Conservation (phyloP, 179 eudicot genomes). For the Corrigiola litoralis region DNA sequence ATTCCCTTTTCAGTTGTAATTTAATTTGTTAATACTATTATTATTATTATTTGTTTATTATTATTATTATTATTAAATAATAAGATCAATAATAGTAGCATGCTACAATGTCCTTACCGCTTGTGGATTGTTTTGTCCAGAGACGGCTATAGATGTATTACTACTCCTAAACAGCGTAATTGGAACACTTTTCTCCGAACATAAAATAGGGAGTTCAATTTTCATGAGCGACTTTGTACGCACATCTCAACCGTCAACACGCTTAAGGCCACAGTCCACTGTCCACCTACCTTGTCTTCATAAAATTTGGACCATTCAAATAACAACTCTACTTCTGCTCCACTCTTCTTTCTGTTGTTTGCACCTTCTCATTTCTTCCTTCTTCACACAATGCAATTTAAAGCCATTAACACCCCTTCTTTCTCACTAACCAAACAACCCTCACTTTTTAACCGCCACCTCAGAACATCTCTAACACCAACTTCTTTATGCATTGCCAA, state of each 20-base stretch:
- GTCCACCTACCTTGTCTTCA: neutral
- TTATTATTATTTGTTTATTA: too few species aligned
- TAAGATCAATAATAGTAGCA: too few species aligned
- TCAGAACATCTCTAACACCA: conserved; percentile 1
- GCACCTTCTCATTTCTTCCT: neutral
- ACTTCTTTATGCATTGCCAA: neutral
- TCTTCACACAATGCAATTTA: conserved; percentile 20
- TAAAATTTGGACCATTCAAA: conserved; percentile 4
- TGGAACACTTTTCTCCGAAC: too few species aligned
- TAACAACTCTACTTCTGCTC: neutral
- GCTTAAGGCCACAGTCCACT: neutral
- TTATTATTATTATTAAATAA: too few species aligned
- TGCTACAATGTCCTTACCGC: too few species aligned
- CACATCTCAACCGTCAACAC: neutral
- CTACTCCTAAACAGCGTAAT: too few species aligned
- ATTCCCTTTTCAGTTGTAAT: too few species aligned
- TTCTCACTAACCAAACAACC: neutral
- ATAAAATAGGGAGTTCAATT: too few species aligned
- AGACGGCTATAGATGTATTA: too few species aligned
- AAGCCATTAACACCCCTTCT: conserved; percentile 9
- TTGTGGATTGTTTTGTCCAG: too few species aligned
- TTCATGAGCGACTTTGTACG: neutral
- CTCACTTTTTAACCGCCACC: conserved; percentile 4
- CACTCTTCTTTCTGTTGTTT: neutral
- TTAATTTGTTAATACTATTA: too few species aligned